Base-by-base conservation (phyloP, 768 basidiomycete species). In the Stropharia rugosoannulata region DNA sequence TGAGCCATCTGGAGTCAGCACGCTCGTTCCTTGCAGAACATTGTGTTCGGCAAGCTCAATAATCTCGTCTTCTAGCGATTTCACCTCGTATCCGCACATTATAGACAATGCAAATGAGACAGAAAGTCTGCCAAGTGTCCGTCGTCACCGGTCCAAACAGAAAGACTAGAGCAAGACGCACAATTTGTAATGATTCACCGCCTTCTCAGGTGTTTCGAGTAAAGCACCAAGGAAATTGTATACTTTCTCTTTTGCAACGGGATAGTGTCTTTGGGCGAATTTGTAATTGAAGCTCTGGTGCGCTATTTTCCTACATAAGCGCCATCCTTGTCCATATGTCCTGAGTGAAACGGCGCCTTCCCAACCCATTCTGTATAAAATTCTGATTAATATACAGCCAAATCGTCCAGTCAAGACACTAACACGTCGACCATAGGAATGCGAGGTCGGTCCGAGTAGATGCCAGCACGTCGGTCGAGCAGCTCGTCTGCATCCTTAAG, bases 381-480 rank as follows among this genome's bases (percentile, higher is more conserved):
- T 1, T 22, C 1, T 4, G 29, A 9, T 8, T 12, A 29, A 46
- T 5, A 37, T 18, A n/a, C 8, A 36, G 19, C 2, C 12, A 12
- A 25, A 8, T n/a, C 6, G 18, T 5, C 15, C 7, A 27, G n/a
- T 3, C 1, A 15, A 39, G 4, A 27, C 12, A 39, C 55, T 56
- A 25, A 60, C 59, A 57, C 5, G 22, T 44, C 29, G 12, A 42
- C 32, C 2, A 58, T 55, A 9, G 61, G 51, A 5, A 59, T 51
- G 7, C 73, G 71, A 25, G 78, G 79, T 4, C 79, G 69, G 49
- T 73, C 75, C 10, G 78, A 79, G 49, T 80, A 80, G 25, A 75
- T 75, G 1, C 73, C 68, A 0, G 76, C 76, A 11, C 75, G 70
- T 46, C 76, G 77, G 56, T 81, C 79, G 15, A 82, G 63, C 8